Base-by-base conservation (phyloP, 352 stramenopile species). In the Phytophthora ohioensis region DNA sequence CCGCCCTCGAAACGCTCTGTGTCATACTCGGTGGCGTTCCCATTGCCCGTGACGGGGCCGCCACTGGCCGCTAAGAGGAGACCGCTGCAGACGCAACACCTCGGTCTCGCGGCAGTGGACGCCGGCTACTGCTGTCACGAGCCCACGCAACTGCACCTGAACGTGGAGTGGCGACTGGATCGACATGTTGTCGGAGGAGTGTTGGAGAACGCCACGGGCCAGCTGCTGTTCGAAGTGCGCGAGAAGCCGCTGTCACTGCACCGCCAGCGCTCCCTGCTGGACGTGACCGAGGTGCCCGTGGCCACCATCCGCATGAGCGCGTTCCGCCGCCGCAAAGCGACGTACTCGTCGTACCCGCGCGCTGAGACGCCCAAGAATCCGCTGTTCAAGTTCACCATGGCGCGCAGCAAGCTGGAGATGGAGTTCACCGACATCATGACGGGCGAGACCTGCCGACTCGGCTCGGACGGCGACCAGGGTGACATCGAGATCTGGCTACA, bases 401-500 rank as follows among this genome's bases (percentile, higher is more conserved):
- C 36, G 34, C 43, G 30, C 27, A 69, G 67, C 9, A 67, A 67
- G 30, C 51, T 82, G 17, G 67, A 82, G 27, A 71, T 79, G 71
- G 41, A 49, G 9, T 82, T 82, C 60, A 62, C 62, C 2, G 72
- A 80, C 57, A 67, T 81, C 46, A 81, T 81, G 71, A 81, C 75
- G 46, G 60, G 64, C 42, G 57, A 73, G 21, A 55, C 51, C 30
- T 82, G 75, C 39, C 67, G 64, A 15, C 68, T 82, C 9, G 75
- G 75, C 0, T 73, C 67, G 39, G 60, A 58, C 3, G 68, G 71
- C 27, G 46, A 69, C n/a, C 39, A 54, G 31, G 60, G 64, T 45
- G 53, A 82, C 58, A 49, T 80, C n/a, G 75, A 82, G 56, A 73
- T 82, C 31, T 82, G 75, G 75, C 39, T 82, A 35, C 68, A 82